These are phyloP conservation scores for Rhynchospora tenuis DNA, from an alignment of 176 grass and related monocot species.

Conservation along the genomic window DNA sequence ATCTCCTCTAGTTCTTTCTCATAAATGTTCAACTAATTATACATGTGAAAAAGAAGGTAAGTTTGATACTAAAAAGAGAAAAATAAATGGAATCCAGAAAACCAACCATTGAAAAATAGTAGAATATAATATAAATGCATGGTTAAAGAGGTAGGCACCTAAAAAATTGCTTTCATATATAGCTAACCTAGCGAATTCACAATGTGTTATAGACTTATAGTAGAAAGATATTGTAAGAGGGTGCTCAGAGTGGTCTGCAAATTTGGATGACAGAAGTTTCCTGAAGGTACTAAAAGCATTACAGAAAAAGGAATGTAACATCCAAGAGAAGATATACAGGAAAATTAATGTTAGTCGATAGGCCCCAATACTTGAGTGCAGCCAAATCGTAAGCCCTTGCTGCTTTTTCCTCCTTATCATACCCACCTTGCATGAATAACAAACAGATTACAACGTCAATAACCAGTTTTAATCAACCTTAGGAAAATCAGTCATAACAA, in stretches of 20 bases:
- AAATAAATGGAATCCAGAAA: not conserved
- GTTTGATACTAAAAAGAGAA: not conserved
- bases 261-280: not conserved
- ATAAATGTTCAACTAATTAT: constrained; percentile 49
- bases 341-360: constrained; percentile 82
- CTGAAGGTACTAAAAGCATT: not conserved
- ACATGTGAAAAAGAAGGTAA: constrained; percentile 1
- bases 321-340: constrained; percentile 27
- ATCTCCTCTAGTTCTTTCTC: constrained; percentile 84
- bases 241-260: not conserved
- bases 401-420: constrained; percentile 91
- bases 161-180: not conserved
- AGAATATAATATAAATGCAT: not conserved
- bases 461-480: not conserved
- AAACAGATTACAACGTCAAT: not conserved
- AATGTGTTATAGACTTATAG: not conserved
- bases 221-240: not conserved
- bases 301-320: not conserved
- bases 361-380: constrained; percentile 93
- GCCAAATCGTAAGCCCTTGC: constrained; percentile 88
- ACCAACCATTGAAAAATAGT: not conserved
- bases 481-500: not conserved
- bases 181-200: not conserved
- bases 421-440: constrained; percentile 51
- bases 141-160: not conserved